Base-by-base conservation (phyloP, 768 basidiomycete genomes). In the Suillus occidentalis region DNA sequence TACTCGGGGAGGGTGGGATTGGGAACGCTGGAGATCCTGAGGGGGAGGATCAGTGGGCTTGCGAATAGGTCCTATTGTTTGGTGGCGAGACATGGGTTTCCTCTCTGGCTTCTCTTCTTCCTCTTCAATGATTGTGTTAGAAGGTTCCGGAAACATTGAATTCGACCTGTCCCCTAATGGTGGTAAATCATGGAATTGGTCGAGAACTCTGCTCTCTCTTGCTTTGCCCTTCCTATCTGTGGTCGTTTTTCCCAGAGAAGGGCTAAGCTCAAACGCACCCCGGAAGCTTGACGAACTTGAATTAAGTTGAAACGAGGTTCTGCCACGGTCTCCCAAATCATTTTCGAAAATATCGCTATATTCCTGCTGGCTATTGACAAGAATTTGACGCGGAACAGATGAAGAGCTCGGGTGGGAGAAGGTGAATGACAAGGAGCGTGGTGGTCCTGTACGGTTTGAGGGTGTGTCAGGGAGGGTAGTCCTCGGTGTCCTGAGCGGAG, bases 381-480 rank as follows among this genome's bases (percentile, higher is more conserved):
- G 71, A 3, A 76, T 56, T 66, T 52, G 70, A 63, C 50, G 71
- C 71, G 34, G 81, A 76, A 66, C 61, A 13, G 69, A 45, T 9
- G 76, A 75, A 1, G 87, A 83, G 22, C 73, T 76, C 2, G 86
- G 79, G 39, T 83, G 76, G 9, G 86, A 82, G 69, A 88, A 88
- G 36, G 84, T 83, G 71, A 85, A 89, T 3, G 89, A 89, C 34
- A 91, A 78, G 0, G 90, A 89, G 47, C 90, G 83, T 5, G 90
- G 91, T 39, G 90, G 89, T 14, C 90, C 91, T 5, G 90, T 91
- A 60, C 90, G 81, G 58, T 79, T 78, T 7, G 89, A 85, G 31
- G 91, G 90, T 0, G 88, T 87, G 58, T 74, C 68, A 40, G 67
- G 75, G 2, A 68, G 53, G 25, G 68, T 45, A 18, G 62, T 13